Percentiles rank a stretch among this genome's conserved stretches.
These are phyloP conservation scores for Yarrowia sp. DNA, from an alignment of 805 yeast genomes.

Conservation along the genomic window DNA sequence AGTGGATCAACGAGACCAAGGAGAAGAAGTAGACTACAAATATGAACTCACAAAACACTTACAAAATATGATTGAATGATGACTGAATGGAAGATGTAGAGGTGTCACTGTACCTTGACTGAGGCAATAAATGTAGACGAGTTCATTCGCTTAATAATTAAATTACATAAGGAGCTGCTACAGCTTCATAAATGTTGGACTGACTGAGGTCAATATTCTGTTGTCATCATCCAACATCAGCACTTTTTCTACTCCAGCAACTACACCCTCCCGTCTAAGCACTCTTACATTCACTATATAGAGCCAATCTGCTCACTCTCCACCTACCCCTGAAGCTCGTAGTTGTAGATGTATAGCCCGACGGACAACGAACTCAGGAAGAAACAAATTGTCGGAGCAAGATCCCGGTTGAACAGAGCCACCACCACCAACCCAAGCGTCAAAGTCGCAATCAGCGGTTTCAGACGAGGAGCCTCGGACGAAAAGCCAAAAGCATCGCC, in stretches of 20 bases:
- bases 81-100: no score
- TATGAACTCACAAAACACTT: not conserved
- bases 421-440: slow-evolving; percentile 24
- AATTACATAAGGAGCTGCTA: no score
- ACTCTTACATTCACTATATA: not conserved
- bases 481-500: slow-evolving; percentile 24
- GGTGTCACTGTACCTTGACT: no score
- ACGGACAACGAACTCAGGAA: slow-evolving; percentile 17
- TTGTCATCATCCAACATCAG: no score
- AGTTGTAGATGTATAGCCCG: slow-evolving; percentile 34
- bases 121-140: no score
- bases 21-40: not conserved
- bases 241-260: no score
- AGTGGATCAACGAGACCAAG: slow-evolving; percentile 39
- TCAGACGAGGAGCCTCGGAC: slow-evolving; percentile 30
- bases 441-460: slow-evolving; percentile 20
- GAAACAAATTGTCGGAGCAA: slow-evolving; percentile 25
- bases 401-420: slow-evolving; percentile 32
- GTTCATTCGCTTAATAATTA: no score
- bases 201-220: no score
- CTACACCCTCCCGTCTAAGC: no score
- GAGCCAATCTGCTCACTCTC: no score
- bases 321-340: slow-evolving; percentile 3
- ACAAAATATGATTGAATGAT: not conserved
- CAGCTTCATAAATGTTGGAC: no score